phyloP scores from a whole-genome alignment of 176 grass and related monocot species.

The Juncus inflexus region DNA sequence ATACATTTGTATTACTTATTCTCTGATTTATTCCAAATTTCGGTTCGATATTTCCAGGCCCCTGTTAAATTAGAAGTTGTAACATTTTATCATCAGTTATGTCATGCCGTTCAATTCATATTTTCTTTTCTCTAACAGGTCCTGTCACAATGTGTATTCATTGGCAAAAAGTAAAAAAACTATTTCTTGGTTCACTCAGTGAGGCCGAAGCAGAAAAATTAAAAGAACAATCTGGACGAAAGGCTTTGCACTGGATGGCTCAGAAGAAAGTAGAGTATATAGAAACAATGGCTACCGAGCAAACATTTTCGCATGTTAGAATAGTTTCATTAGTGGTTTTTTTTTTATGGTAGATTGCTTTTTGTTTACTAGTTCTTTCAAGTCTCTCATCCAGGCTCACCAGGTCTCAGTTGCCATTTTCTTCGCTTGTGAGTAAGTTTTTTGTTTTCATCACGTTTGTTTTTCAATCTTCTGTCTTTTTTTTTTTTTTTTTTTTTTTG shows the following conservation, averaged over 20 bases:
- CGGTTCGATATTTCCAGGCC: no score
- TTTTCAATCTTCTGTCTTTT: conserved; percentile 1
- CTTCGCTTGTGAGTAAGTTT: conserved; percentile 92
- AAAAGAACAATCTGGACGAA: conserved; percentile 92
- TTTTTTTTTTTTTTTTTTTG: no score
- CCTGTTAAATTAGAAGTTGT: no score
- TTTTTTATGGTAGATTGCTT: conserved; percentile 71
- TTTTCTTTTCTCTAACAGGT: conserved; percentile 2
- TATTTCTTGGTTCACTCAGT: conserved; percentile 81
- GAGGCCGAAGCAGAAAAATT: conserved; percentile 92
- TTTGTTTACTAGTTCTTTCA: conserved; percentile 50
- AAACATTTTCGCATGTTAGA: conserved; percentile 59
- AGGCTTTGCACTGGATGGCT: conserved; percentile 76
- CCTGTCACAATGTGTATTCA: conserved; percentile 82
- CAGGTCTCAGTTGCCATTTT: conserved; percentile 77
- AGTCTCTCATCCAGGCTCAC: conserved; percentile 47
- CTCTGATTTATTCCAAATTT: no score
- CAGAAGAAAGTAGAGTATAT: conserved; percentile 94
- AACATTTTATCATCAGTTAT: no score
- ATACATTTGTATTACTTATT: no score
- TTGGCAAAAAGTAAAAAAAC: conserved; percentile 76
- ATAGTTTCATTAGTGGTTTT: conserved; percentile 89
- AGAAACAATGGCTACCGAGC: conserved; percentile 78
- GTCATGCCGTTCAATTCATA: no score
- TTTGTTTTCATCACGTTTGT: no score